Conservation (phyloP, 495 filamentous ascomycete genomes). For the Astrocystis sublimbata region DNA sequence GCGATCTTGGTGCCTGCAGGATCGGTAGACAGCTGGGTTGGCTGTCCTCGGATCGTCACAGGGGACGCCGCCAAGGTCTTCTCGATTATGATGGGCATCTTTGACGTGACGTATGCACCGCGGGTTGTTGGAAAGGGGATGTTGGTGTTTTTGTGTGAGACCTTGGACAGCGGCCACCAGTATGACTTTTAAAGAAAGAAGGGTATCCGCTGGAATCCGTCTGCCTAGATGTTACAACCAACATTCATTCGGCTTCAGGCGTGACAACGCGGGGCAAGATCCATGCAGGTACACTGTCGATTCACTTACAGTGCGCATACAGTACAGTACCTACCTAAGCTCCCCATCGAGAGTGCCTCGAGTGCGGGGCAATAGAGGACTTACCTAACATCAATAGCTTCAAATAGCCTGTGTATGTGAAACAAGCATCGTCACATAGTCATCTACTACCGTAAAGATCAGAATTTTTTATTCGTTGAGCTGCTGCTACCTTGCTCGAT, state of each 20-base stretch:
- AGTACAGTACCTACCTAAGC: constrained; percentile 7
- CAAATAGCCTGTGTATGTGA: neutral
- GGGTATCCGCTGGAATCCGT: neutral
- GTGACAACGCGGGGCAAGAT: constrained; percentile 20
- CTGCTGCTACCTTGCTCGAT: constrained; percentile 4
- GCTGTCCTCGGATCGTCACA: constrained; percentile 79
- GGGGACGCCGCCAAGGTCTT: constrained; percentile 63
- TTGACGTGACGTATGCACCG: neutral
- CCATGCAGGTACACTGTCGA: constrained; percentile 24
- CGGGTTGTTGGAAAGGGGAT: neutral
- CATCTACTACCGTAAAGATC: neutral
- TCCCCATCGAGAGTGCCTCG: neutral
- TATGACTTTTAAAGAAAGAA: neutral
- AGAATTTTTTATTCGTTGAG: neutral
- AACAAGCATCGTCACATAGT: neutral
- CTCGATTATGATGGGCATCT: constrained; percentile 55
- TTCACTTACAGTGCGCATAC: neutral
- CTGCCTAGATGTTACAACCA: constrained; percentile 2
- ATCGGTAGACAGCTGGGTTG: constrained; percentile 88
- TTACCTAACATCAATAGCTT: neutral
- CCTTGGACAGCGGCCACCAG: neutral
- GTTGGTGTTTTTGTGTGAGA: neutral
- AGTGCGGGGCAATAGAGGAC: neutral
- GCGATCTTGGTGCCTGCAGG: constrained; percentile 89
- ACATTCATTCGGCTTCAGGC: neutral